Evolutionary conservation across 148 eudicot genomes (phyloP), one percentile per base, ranked within the genome.

Genomic region (Polygonum maritimum): DNA sequence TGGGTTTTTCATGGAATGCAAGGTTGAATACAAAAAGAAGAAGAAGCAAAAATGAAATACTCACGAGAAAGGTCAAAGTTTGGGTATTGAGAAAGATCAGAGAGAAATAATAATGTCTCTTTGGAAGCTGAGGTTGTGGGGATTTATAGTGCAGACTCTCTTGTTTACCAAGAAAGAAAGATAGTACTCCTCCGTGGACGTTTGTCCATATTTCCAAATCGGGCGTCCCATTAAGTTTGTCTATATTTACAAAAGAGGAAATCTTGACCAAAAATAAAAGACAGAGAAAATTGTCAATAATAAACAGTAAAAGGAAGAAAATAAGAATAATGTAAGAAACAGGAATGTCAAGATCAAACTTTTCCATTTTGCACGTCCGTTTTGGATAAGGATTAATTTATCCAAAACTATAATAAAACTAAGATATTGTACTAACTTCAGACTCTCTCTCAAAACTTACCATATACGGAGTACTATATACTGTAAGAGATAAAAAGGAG

Each of bases 141-240:
- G 36, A 67, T 67, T 67, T 67, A 67, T 67, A 67, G 71, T 67
- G 69, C 13, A 21, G 4, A n/a, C 14, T 67, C 71, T 10, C 41
- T 67, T 67, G 39, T 67, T 67, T 67, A 36, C 71, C 44, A 67
- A 67, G 71, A 67, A 67, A 67, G 5, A 31, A n/a, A n/a, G n/a
- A n/a, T n/a, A n/a, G n/a, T n/a, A n/a, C n/a, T n/a, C n/a, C n/a
- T n/a, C n/a, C n/a, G n/a, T n/a, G n/a, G n/a, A n/a, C n/a, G n/a
- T n/a, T n/a, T n/a, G n/a, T n/a, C n/a, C n/a, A n/a, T n/a, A n/a
- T n/a, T n/a, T n/a, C n/a, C n/a, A n/a, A n/a, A n/a, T n/a, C n/a
- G n/a, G n/a, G n/a, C n/a, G n/a, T n/a, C n/a, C n/a, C n/a, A n/a
- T n/a, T n/a, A n/a, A n/a, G n/a, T n/a, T n/a, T n/a, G n/a, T n/a